Conservation (phyloP, 345 rosid species). For the Ceriops zippeliana region DNA sequence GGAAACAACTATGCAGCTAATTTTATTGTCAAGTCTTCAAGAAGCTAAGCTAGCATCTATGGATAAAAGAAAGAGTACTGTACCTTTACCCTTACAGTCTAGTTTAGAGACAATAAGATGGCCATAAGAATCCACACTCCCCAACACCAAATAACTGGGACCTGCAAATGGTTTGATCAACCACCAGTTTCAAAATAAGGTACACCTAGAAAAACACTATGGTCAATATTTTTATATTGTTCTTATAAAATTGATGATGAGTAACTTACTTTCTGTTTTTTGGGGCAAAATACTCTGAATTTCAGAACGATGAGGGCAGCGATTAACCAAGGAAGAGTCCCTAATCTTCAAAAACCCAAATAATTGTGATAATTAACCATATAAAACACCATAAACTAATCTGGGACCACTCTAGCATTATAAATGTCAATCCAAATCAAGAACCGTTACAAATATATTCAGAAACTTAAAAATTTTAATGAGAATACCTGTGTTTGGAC, state of each 20-base stretch:
- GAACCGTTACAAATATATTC: background rate
- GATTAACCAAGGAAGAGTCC: constrained; percentile 38
- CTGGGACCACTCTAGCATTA: background rate
- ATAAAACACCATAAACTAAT: constrained; percentile 2
- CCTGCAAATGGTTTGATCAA: constrained; percentile 33
- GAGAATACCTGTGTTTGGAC: constrained; percentile 38
- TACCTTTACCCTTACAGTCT: constrained; percentile 48
- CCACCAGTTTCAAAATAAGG: background rate
- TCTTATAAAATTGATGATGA: background rate
- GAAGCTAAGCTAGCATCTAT: background rate
- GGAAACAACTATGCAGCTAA: background rate
- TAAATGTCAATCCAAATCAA: background rate
- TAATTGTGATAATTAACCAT: background rate
- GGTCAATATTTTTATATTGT: background rate
- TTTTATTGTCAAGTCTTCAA: constrained; percentile 3
- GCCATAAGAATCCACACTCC: constrained; percentile 67
- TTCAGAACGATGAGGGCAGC: constrained; percentile 67
- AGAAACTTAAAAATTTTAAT: background rate
- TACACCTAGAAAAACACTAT: background rate
- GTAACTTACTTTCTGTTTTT: constrained; percentile 46
- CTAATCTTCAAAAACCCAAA: constrained; percentile 31
- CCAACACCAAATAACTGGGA: constrained; percentile 43
- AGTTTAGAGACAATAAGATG: constrained; percentile 63
- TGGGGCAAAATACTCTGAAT: constrained; percentile 53
- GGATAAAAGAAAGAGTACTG: background rate